Percentiles rank a stretch among this genome's conserved stretches.
These are phyloP conservation scores for Vitis cinerea DNA, from an alignment of 164 flowering plant genomes.

Conservation along the genomic window DNA sequence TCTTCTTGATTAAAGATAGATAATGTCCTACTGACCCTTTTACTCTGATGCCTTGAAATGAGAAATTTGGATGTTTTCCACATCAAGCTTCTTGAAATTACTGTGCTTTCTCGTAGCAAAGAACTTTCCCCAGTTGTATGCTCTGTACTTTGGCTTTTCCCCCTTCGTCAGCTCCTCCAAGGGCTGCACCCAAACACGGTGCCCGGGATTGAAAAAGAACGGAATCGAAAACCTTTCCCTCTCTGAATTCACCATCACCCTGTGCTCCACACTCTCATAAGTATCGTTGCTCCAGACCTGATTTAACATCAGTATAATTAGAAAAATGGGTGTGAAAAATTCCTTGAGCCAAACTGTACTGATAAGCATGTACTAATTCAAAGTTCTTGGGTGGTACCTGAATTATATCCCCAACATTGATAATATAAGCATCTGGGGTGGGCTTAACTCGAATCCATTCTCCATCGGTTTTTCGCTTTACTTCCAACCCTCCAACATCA, in stretches of 20 bases:
- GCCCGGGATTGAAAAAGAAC: slow-evolving; percentile 21
- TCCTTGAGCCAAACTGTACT: no score
- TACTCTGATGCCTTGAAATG: slow-evolving; percentile 13
- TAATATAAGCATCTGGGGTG: slow-evolving; percentile 35
- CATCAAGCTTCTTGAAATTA: slow-evolving; percentile 20
- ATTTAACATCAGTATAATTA: no score
- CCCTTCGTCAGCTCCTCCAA: slow-evolving; percentile 20
- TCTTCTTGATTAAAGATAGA: no score
- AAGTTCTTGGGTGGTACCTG: slow-evolving; percentile 31
- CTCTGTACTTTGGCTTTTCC: slow-evolving; percentile 19
- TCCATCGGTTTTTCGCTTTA: slow-evolving; percentile 36
- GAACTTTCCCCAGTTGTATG: slow-evolving; percentile 23
- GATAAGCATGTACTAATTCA: background rate
- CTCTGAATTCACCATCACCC: slow-evolving; percentile 23
- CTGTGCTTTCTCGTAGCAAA: slow-evolving; percentile 6
- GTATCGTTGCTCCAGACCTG: slow-evolving; percentile 26
- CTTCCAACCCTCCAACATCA: slow-evolving; percentile 43
- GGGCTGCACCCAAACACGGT: slow-evolving; percentile 15
- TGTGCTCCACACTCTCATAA: slow-evolving; percentile 29
- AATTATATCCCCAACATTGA: slow-evolving; percentile 40
- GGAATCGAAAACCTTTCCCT: slow-evolving; percentile 30
- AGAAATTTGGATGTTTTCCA: slow-evolving; percentile 19
- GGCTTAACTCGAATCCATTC: slow-evolving; percentile 44
- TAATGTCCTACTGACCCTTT: background rate
- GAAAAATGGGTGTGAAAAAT: no score